A percentile compares a stretch with the other conserved stretches of the same genome.
Evolutionary conservation across 768 basidiomycete species (phyloP).

Genomic region (Infundibulicybe gibba): DNA sequence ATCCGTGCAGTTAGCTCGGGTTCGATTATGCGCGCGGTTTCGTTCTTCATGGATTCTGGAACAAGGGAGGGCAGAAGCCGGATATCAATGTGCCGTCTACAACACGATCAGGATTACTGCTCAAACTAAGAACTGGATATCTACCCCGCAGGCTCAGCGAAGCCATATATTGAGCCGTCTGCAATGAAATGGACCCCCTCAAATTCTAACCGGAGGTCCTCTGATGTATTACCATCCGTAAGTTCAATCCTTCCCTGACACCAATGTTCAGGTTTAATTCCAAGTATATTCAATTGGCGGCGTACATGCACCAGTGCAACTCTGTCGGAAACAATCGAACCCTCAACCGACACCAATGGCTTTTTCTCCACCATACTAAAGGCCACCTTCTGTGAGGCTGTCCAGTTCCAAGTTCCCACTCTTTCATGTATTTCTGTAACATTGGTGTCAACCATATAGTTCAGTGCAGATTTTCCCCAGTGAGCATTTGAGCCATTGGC

Average conservation of each 20-base stretch:
- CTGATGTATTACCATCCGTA: slow-evolving; percentile 43
- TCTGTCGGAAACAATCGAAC: slow-evolving; percentile 27
- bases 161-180: slow-evolving; percentile 76
- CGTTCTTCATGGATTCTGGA: slow-evolving; percentile 49
- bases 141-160: slow-evolving; percentile 64
- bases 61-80: slow-evolving; percentile 65
- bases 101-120: slow-evolving; percentile 15
- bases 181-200: slow-evolving; percentile 73
- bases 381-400: slow-evolving; percentile 53
- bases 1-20: slow-evolving; percentile 60
- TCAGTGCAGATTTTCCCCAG: slow-evolving; percentile 51
- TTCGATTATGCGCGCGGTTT: slow-evolving; percentile 53
- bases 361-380: slow-evolving; percentile 65
- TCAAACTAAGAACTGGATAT: slow-evolving; percentile 9
- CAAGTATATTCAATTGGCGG: slow-evolving; percentile 5
- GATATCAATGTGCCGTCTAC: slow-evolving; percentile 54
- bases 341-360: slow-evolving; percentile 26
- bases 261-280: slow-evolving; percentile 17
- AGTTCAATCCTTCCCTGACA: slow-evolving; percentile 69
- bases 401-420: slow-evolving; percentile 70
- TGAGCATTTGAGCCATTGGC: slow-evolving; percentile 28
- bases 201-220: slow-evolving; percentile 67
- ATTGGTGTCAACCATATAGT: slow-evolving; percentile 47
- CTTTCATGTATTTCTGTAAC: slow-evolving; percentile 44
- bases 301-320: slow-evolving; percentile 67